These are phyloP conservation scores for Aspergillus fischeri DNA, from an alignment of 2,329 filamentous ascomycete genomes.

Conservation along the genomic window DNA sequence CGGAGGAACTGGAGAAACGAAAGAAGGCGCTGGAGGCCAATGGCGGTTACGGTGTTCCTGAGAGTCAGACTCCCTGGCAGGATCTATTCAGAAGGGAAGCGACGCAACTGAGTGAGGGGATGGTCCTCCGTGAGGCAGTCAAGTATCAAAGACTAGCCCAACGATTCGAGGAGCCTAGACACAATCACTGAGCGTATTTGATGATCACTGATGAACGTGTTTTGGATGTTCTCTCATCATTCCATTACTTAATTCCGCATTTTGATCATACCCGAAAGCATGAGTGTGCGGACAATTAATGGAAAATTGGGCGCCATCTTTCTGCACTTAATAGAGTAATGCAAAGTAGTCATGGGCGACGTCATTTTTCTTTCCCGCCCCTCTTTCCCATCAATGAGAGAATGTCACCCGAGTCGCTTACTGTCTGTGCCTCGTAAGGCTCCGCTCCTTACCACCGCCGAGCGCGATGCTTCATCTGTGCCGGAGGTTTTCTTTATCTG, in stretches of 20 bases:
- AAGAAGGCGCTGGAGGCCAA: slow-evolving; percentile 34
- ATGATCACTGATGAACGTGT: background rate
- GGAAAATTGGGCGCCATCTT: background rate
- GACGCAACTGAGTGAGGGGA: slow-evolving; percentile 44
- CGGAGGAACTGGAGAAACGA: slow-evolving; percentile 41
- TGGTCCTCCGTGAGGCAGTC: slow-evolving; percentile 45
- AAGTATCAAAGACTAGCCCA: slow-evolving; percentile 48
- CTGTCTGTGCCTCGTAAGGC: too few species aligned
- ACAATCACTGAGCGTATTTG: slow-evolving; percentile 39
- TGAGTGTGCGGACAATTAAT: background rate
- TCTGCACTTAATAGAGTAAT: background rate
- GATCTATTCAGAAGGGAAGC: slow-evolving; percentile 48
- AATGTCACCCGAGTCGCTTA: too few species aligned
- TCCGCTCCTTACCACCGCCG: too few species aligned
- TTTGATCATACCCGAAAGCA: background rate
- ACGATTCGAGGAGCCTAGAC: slow-evolving; percentile 36
- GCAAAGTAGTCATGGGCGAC: too few species aligned
- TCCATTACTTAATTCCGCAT: background rate
- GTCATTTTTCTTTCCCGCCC: too few species aligned
- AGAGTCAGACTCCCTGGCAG: slow-evolving; percentile 50
- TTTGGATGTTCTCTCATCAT: background rate
- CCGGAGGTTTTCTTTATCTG: too few species aligned
- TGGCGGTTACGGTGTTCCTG: slow-evolving; percentile 37
- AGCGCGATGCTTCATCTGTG: too few species aligned
- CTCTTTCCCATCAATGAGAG: too few species aligned